Percentiles rank a stretch among this genome's conserved stretches.
phyloP scores from a whole-genome alignment of 257 asterid species.

The Coffea canephora region DNA sequence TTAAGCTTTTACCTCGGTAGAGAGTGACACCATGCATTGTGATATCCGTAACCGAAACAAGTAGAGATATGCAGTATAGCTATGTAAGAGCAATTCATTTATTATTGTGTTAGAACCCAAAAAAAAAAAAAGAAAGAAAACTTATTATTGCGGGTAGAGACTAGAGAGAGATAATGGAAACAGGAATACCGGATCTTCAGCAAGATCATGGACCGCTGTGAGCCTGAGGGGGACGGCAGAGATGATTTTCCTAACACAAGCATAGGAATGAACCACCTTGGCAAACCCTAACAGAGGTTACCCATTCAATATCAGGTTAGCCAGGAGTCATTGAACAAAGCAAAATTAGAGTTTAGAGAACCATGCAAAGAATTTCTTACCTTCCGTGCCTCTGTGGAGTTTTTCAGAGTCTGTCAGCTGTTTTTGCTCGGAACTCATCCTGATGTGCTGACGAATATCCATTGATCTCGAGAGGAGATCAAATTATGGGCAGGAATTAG shows the following conservation, averaged over 20 bases:
- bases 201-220: background rate
- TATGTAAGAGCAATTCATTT: too few species aligned
- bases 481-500: background rate
- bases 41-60: background rate
- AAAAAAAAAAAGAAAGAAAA: too few species aligned
- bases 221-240: background rate
- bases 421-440: too few species aligned
- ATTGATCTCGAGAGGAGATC: too few species aligned
- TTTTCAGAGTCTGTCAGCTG: background rate
- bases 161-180: background rate
- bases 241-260: background rate
- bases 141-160: too few species aligned
- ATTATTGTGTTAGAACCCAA: background rate
- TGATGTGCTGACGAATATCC: background rate
- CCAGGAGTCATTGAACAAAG: background rate
- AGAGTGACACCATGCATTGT: background rate
- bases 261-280: background rate
- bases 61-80: too few species aligned
- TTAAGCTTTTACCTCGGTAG: too few species aligned
- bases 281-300: too few species aligned
- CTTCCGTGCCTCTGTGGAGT: background rate
- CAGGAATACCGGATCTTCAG: background rate
- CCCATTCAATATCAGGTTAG: background rate
- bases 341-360: background rate
- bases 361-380: background rate